These are phyloP conservation scores for Ceratocystiopsis minuta DNA, from an alignment of 2,329 filamentous ascomycete genomes.

Conservation along the genomic window DNA sequence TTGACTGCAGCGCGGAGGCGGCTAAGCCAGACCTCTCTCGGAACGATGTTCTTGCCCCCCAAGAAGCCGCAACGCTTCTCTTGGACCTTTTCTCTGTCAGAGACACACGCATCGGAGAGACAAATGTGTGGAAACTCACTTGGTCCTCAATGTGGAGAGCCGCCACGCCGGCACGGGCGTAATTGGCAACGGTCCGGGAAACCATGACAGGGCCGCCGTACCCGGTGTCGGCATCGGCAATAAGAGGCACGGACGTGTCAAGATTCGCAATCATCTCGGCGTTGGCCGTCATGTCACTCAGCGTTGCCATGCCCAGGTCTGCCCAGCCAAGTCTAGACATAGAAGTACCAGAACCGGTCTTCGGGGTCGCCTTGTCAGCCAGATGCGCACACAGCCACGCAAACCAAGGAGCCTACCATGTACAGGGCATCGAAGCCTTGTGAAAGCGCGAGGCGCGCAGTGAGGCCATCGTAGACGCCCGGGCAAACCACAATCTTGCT, in stretches of 20 bases:
- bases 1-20: constrained; percentile 16
- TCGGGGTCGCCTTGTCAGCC: too few species aligned
- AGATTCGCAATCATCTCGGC: constrained; percentile 35
- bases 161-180: constrained; percentile 33
- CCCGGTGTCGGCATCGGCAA: constrained; percentile 36
- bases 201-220: constrained; percentile 19
- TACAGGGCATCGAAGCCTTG: neutral
- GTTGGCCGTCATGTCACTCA: constrained; percentile 33
- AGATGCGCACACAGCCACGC: too few species aligned
- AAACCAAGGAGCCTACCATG: neutral
- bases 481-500: neutral
- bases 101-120: too few species aligned
- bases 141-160: constrained; percentile 20
- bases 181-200: constrained; percentile 25
- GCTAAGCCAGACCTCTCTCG: constrained; percentile 11
- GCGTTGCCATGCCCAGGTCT: constrained; percentile 29
- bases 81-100: constrained; percentile 12
- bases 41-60: constrained; percentile 18
- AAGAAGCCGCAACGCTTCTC: constrained; percentile 21
- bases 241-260: constrained; percentile 27
- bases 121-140: too few species aligned
- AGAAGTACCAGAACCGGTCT: constrained; percentile 30
- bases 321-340: constrained; percentile 28
- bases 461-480: constrained; percentile 1
- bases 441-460: neutral